These are phyloP conservation scores for Diutina pseudorugosa DNA, from an alignment of 1,139 yeast species.

Conservation along the genomic window DNA sequence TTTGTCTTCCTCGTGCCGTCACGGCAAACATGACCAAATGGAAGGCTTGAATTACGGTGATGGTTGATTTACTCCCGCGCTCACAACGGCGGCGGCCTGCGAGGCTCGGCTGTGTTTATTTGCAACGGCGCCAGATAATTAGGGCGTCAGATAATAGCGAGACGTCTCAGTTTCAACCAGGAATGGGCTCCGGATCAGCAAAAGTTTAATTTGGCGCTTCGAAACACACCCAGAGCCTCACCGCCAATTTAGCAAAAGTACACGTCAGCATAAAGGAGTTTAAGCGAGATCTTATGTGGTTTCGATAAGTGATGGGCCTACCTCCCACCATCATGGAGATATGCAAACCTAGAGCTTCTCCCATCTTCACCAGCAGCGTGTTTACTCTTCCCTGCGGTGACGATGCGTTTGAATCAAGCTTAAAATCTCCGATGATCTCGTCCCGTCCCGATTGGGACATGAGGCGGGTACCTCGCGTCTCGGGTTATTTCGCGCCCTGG, in stretches of 20 bases:
- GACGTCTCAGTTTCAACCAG: neutral
- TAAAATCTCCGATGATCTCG: neutral
- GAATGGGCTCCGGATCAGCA: neutral
- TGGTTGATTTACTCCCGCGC: no score
- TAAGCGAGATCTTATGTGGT: no score
- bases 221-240: neutral
- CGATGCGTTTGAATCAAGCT: neutral
- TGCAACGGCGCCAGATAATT: no score
- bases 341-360: no score
- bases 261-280: neutral
- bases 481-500: neutral
- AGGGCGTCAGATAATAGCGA: neutral
- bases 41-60: neutral
- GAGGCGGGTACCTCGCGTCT: neutral
- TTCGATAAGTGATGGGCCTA: no score
- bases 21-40: neutral
- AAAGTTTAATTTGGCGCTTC: neutral
- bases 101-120: no score
- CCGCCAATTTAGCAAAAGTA: neutral
- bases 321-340: no score
- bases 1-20: constrained; percentile 59
- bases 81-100: no score
- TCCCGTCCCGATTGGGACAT: neutral
- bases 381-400: neutral
- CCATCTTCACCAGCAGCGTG: neutral